These are phyloP conservation scores for Russula sp. DNA, from an alignment of 768 basidiomycete species.

Conservation along the genomic window DNA sequence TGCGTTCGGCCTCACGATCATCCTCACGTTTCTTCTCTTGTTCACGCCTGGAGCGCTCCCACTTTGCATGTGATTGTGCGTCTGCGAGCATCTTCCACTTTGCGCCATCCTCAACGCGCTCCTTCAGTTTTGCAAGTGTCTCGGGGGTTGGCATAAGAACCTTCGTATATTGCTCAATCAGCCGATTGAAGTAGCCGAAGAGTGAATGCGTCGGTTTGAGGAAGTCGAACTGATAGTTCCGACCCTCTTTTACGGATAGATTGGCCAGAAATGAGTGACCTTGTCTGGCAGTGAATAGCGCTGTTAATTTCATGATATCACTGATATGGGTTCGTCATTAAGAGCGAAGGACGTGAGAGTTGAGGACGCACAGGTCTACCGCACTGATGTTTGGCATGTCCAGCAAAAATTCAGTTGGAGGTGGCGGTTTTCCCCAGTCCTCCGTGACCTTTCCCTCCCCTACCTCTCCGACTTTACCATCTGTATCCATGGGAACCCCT, in stretches of 20 bases:
- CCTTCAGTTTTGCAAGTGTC: conserved; percentile 64
- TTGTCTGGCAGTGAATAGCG: conserved; percentile 89
- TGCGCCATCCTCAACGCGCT: conserved; percentile 58
- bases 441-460: conserved; percentile 32
- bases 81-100: conserved; percentile 78
- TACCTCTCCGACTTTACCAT: conserved; percentile 11
- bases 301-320: conserved; percentile 94
- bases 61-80: conserved; percentile 76
- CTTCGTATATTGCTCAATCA: conserved; percentile 95
- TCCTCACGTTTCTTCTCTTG: conserved; percentile 84
- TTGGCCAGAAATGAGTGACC: conserved; percentile 83
- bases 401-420: conserved; percentile 75
- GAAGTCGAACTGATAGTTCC: conserved; percentile 98
- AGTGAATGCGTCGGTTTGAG: conserved; percentile 93
- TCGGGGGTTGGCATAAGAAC: conserved; percentile 82
- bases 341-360: background rate
- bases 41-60: conserved; percentile 82
- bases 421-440: conserved; percentile 74
- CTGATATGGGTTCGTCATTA: conserved; percentile 40
- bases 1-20: conserved; percentile 87
- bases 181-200: conserved; percentile 93
- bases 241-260: conserved; percentile 83
- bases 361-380: conserved; percentile 78
- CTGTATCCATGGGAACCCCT: conserved; percentile 42
- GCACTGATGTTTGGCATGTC: conserved; percentile 84